Evolutionary conservation across 441 rosid species (phyloP).

Genomic region (Populus tomentosa): DNA sequence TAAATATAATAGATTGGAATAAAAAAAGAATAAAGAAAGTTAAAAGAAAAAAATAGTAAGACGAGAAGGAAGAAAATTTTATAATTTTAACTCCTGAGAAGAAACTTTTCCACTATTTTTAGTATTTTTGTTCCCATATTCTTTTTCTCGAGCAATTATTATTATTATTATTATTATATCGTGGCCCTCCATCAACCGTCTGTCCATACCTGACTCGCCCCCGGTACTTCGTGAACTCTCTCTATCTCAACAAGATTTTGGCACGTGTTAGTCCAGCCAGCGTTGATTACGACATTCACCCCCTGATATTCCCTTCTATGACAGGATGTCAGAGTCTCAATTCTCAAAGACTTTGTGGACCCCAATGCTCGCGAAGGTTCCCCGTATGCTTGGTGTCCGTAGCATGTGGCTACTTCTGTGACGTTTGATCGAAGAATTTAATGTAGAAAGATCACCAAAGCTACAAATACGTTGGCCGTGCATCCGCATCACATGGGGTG

Average conservation of each 20-base stretch:
- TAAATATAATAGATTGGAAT: too few relatives aligned
- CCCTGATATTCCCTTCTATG: background rate
- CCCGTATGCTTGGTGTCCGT: background rate
- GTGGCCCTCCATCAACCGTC: background rate
- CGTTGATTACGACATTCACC: background rate
- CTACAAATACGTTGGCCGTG: background rate
- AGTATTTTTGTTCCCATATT: too few relatives aligned
- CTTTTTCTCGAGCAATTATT: too few relatives aligned
- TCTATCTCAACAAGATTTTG: background rate
- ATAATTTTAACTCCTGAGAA: too few relatives aligned
- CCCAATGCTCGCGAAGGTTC: background rate
- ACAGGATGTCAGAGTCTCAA: background rate
- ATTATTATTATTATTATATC: background rate
- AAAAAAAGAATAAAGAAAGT: too few relatives aligned
- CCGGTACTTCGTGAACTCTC: background rate
- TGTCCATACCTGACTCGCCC: background rate
- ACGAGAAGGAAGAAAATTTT: too few relatives aligned
- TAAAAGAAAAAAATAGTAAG: too few relatives aligned
- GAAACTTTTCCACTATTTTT: too few relatives aligned
- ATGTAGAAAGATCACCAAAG: background rate
- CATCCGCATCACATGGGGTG: background rate
- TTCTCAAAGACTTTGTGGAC: background rate
- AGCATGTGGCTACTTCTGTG: too few relatives aligned
- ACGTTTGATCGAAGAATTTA: too few relatives aligned
- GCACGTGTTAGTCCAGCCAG: background rate